These are phyloP conservation scores for Mycena pura DNA, from an alignment of 768 basidiomycete genomes.

Conservation along the genomic window DNA sequence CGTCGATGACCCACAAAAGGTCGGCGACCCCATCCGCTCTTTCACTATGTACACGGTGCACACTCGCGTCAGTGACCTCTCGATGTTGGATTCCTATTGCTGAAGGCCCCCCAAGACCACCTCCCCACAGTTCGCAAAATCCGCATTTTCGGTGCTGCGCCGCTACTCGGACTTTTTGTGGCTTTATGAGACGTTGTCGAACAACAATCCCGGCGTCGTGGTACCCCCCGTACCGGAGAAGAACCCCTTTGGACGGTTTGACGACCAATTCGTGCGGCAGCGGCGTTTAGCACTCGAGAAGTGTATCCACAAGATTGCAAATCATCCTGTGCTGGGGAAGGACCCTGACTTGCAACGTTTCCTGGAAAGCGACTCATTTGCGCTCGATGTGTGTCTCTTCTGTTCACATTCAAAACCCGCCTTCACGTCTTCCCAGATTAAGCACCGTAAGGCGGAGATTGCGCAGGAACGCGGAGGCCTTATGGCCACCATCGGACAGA, in stretches of 20 bases:
- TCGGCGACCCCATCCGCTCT: slow-evolving; percentile 93
- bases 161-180: slow-evolving; percentile 98
- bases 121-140: slow-evolving; percentile 82
- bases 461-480: slow-evolving; percentile 82
- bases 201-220: slow-evolving; percentile 95
- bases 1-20: slow-evolving; percentile 96
- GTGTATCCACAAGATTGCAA: slow-evolving; percentile 91
- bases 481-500: slow-evolving; percentile 83
- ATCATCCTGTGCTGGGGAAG: slow-evolving; percentile 88
- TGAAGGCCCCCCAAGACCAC: slow-evolving; percentile 64
- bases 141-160: slow-evolving; percentile 91
- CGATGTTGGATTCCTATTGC: neutral
- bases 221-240: slow-evolving; percentile 98
- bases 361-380: slow-evolving; percentile 91
- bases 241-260: slow-evolving; percentile 91
- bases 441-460: slow-evolving; percentile 82
- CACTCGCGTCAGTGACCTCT: slow-evolving; percentile 65
- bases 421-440: slow-evolving; percentile 62
- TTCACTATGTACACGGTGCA: slow-evolving; percentile 98
- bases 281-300: slow-evolving; percentile 84
- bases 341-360: slow-evolving; percentile 90
- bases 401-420: neutral
- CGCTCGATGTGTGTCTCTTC: slow-evolving; percentile 74
- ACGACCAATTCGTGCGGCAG: slow-evolving; percentile 89
- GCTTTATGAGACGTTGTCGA: slow-evolving; percentile 87